Evolutionary conservation across 345 rosid species (phyloP).

Genomic region (Brassica incana): DNA sequence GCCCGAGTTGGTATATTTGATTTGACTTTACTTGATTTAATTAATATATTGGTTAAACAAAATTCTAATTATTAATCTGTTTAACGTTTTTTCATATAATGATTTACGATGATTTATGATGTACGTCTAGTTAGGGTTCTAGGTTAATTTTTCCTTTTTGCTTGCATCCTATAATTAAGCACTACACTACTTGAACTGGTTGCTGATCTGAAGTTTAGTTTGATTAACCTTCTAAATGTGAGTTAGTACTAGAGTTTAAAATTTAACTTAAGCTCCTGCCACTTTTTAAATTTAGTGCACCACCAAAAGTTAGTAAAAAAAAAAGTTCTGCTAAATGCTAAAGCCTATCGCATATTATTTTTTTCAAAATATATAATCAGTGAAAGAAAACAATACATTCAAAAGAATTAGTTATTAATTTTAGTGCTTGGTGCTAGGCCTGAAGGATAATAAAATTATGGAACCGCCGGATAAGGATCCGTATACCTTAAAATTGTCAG

Average conservation of each 20-base stretch:
- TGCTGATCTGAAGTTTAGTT: neutral
- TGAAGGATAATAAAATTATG: too few species aligned
- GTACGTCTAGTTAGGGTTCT: neutral
- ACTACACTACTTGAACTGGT: neutral
- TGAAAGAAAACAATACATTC: neutral
- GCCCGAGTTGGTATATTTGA: neutral
- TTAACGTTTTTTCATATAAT: neutral
- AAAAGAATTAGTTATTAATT: too few species aligned
- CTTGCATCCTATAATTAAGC: neutral
- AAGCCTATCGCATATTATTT: too few species aligned
- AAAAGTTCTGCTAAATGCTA: too few species aligned
- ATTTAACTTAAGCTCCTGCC: neutral
- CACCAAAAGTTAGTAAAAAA: neutral
- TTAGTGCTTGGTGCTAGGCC: too few species aligned
- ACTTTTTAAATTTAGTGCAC: neutral
- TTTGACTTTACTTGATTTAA: neutral
- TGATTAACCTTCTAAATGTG: neutral
- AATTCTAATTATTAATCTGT: neutral
- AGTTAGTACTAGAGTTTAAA: neutral
- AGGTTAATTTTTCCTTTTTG: neutral
- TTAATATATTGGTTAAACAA: neutral
- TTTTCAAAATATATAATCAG: neutral
- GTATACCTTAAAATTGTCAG: too few species aligned
- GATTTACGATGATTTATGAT: neutral
- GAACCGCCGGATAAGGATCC: too few species aligned